phyloP scores from a whole-genome alignment of 208 protist species.

The Acanthamoeba quina region DNA sequence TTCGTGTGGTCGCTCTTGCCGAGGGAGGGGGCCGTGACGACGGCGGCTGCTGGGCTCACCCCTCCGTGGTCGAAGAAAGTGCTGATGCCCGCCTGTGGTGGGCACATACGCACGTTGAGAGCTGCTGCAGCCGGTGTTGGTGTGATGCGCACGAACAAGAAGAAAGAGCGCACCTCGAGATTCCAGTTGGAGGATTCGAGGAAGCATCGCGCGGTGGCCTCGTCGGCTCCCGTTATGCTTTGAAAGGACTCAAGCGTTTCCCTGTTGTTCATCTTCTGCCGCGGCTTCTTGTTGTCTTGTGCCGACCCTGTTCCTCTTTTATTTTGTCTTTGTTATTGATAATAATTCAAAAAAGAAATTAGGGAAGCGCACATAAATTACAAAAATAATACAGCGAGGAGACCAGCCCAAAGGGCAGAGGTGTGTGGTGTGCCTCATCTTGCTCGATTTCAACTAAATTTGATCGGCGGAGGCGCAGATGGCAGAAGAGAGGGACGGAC shows the following conservation, averaged over 20 bases:
- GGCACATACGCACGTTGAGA: neutral
- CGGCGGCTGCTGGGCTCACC: neutral
- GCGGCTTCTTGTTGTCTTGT: too few relatives aligned
- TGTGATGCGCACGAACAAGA: neutral
- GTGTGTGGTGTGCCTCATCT: too few relatives aligned
- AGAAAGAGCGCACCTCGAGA: neutral
- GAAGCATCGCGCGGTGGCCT: conserved; percentile 5
- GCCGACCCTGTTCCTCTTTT: too few relatives aligned
- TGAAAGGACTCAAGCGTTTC: neutral
- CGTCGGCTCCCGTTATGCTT: neutral
- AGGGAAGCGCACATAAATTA: too few relatives aligned
- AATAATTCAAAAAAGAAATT: too few relatives aligned
- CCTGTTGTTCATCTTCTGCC: neutral
- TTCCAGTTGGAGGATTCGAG: conserved; percentile 23
- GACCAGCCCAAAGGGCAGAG: too few relatives aligned
- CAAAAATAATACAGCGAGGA: too few relatives aligned
- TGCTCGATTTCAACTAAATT: too few relatives aligned
- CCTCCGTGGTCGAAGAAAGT: conserved; percentile 21
- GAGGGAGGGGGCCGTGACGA: neutral
- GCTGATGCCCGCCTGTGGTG: neutral
- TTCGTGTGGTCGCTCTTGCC: neutral
- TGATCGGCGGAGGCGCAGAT: too few relatives aligned
- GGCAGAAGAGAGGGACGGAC: neutral
- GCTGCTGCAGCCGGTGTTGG: neutral
- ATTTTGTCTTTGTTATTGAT: too few relatives aligned